Evolutionary conservation across 495 filamentous ascomycete species (phyloP).

Genomic region (Evernia prunastri): DNA sequence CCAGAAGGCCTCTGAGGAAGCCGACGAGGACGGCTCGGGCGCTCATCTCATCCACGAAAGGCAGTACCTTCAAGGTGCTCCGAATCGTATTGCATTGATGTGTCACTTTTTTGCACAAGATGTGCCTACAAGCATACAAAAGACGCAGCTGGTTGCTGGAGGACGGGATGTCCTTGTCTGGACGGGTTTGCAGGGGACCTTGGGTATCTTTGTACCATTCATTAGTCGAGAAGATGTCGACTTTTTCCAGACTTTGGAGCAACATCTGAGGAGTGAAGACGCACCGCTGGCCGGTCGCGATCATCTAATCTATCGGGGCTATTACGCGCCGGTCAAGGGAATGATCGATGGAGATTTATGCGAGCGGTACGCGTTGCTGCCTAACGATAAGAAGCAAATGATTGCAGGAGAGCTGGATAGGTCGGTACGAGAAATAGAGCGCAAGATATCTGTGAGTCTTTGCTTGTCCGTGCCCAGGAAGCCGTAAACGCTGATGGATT

Average conservation of each 20-base stretch:
- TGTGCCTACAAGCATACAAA: constrained; percentile 82
- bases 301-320: constrained; percentile 88
- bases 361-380: constrained; percentile 76
- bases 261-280: constrained; percentile 75
- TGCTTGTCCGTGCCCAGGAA: background rate
- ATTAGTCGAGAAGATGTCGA: constrained; percentile 85
- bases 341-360: constrained; percentile 97
- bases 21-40: constrained; percentile 87
- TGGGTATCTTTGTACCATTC: constrained; percentile 90
- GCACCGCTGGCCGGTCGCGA: constrained; percentile 84
- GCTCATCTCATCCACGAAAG: constrained; percentile 83
- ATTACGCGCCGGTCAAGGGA: constrained; percentile 95
- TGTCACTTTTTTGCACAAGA: constrained; percentile 86
- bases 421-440: constrained; percentile 83
- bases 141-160: constrained; percentile 82
- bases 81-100: constrained; percentile 76
- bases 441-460: constrained; percentile 78
- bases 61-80: constrained; percentile 80
- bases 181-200: constrained; percentile 88
- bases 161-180: constrained; percentile 88
- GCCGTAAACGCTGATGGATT: constrained; percentile 26
- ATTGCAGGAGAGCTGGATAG: constrained; percentile 90
- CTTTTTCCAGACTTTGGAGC: constrained; percentile 92
- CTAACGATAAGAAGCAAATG: constrained; percentile 83
- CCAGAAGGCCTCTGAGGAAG: constrained; percentile 74